Percentiles rank a stretch among this genome's conserved stretches.
These are phyloP conservation scores for Penicillium palitans DNA, from an alignment of 2,329 filamentous ascomycete species.

Conservation along the genomic window DNA sequence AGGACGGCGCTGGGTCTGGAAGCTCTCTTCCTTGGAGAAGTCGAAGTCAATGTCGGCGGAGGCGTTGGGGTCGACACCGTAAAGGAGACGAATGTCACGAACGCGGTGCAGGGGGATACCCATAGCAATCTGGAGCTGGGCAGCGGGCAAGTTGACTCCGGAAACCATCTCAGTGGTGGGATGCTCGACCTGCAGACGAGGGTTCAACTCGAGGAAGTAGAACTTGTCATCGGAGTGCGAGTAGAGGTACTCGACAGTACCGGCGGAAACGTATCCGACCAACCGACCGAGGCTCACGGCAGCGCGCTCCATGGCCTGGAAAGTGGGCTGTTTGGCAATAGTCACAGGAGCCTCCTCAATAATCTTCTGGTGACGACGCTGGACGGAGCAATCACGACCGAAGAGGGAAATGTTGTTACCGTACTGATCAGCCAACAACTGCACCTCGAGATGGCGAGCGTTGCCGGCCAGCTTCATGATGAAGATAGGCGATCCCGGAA, in stretches of 20 bases:
- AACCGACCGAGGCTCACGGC: constrained; percentile 90
- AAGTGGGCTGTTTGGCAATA: constrained; percentile 84
- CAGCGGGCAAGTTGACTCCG: constrained; percentile 93
- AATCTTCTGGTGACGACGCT: constrained; percentile 98
- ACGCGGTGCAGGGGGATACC: constrained; percentile 94
- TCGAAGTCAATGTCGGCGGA: constrained; percentile 91
- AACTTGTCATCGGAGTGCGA: constrained; percentile 98
- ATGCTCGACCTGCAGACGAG: constrained; percentile 98
- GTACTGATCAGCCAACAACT: constrained; percentile 96
- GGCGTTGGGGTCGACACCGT: constrained; percentile 89
- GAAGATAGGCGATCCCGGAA: constrained; percentile 98
- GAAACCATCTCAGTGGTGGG: constrained; percentile 99
- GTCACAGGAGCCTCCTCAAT: constrained; percentile 98
- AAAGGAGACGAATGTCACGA: constrained; percentile 91
- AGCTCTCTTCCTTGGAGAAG: constrained; percentile 83
- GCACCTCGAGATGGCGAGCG: constrained; percentile 94
- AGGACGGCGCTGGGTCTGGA: constrained; percentile 81
- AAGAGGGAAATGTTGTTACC: constrained; percentile 99
- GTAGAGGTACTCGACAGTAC: constrained; percentile 98
- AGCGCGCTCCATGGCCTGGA: constrained; percentile 94
- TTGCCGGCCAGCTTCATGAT: constrained; percentile 99
- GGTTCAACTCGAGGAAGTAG: constrained; percentile 98
- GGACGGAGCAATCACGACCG: constrained; percentile 96
- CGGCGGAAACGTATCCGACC: constrained; percentile 96
- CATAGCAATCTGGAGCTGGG: constrained; percentile 98